Conservation (phyloP, 208 protist genomes). For the Porcisia hertigi region DNA sequence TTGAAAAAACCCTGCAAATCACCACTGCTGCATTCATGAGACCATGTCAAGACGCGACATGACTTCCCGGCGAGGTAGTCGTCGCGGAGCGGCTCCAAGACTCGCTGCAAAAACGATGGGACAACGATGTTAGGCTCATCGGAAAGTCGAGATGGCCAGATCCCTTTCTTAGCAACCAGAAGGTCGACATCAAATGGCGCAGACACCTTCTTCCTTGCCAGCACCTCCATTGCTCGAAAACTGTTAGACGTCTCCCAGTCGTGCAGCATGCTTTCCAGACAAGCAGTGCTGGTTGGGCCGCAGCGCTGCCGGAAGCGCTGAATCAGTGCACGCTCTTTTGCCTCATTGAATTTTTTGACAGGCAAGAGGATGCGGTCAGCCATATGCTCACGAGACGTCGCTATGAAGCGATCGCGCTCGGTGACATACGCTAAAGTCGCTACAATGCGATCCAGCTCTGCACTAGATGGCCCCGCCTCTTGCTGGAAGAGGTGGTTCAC, state of each 20-base stretch:
- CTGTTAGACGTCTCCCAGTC: slow-evolving; percentile 63
- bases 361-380: slow-evolving; percentile 80
- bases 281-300: slow-evolving; percentile 72
- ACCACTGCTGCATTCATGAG: slow-evolving; percentile 75
- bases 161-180: slow-evolving; percentile 76
- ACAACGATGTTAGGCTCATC: slow-evolving; percentile 33
- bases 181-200: slow-evolving; percentile 54
- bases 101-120: slow-evolving; percentile 42
- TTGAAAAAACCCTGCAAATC: slow-evolving; percentile 59
- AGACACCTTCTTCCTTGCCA: slow-evolving; percentile 27
- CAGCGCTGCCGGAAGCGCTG: slow-evolving; percentile 66
- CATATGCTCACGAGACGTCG: slow-evolving; percentile 74
- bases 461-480: slow-evolving; percentile 31
- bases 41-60: slow-evolving; percentile 74
- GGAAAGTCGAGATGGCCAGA: slow-evolving; percentile 70
- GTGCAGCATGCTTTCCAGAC: slow-evolving; percentile 87
- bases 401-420: slow-evolving; percentile 79
- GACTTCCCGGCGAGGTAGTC: slow-evolving; percentile 69
- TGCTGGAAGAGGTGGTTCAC: slow-evolving; percentile 72
- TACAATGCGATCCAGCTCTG: slow-evolving; percentile 66
- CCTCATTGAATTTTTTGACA: slow-evolving; percentile 55
- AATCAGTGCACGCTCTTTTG: slow-evolving; percentile 67
- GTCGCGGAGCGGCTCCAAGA: slow-evolving; percentile 49
- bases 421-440: slow-evolving; percentile 66
- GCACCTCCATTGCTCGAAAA: slow-evolving; percentile 50